Evolutionary conservation across 495 filamentous ascomycete species (phyloP), one percentile per base, ranked within the genome.

Genomic region (Mycothermus thermophilus): DNA sequence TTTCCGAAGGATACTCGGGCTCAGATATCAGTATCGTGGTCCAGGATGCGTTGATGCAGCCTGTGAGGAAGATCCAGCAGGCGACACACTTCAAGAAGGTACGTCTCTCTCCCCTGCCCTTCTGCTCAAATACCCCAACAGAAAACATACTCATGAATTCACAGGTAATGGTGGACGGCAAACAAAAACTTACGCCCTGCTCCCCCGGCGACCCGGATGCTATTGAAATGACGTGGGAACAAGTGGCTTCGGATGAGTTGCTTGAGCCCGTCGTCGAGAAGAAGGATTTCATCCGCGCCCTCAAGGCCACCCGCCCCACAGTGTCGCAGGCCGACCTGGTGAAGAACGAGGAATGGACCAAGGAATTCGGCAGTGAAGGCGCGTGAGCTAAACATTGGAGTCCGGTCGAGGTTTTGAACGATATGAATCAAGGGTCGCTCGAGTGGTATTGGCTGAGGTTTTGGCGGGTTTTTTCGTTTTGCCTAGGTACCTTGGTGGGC

Each of bases 31-130:
- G 71, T 51, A 96, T 96, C 50, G 87, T 82, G 4, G 90, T 96
- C 16, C 90, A 99, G 54, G 86, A 95, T 60, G 90, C 90, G 8
- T 63, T 96, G 13, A 99, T 99, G 90, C 85, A 96, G 51, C 92
- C 90, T 1, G 83, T 99, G 36, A 69, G 90, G 35, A 92, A 93
- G 63, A 96, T 99, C 43, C 88, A 96, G 62, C 93, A 83, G 30
- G 90, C 90, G 19, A 99, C 90, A 38, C 90, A 99, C 62, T 99
- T 96, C 61, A 96, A 95, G 56, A 80, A 80, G 70, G 88, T 90
- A 65, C 27, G 55, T 44, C 5, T 24, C 8, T 25, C 22, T 6
- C 22, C 10, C 11, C 3, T 27, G 3, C 8, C 23, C 29, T 35
- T 30, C 22, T 42, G 12, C 22, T 24, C 11, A 8, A 27, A 27